Base-by-base conservation (phyloP, 345 rosid genomes). In the Ceriops zippeliana region DNA sequence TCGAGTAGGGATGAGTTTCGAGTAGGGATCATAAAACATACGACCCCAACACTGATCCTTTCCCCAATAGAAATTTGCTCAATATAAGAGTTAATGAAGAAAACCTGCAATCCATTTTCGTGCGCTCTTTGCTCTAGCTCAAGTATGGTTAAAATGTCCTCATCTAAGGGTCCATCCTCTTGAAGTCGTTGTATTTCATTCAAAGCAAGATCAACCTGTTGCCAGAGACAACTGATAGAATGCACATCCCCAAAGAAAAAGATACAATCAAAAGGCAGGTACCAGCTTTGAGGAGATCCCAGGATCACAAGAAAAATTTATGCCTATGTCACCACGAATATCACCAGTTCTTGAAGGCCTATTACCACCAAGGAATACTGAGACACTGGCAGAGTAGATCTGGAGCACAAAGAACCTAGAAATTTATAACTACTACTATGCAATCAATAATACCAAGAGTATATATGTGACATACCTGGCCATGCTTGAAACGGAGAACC, bases 51-150 rank as follows among this genome's bases (percentile, higher is more conserved):
- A 57, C 49, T 31, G 17, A 13, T 19, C 17, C 17, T 42, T 42
- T 42, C 49, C 49, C 49, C 49, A 42, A 0, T 42, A 42, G 49
- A 42, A 11, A 42, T 42, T 17, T 42, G 17, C 49, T 42, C 1
- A 4, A 42, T 42, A 42, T 13, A 22, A 27, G 19, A 63, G n/a
- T 31, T 19, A 54, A 5, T 28, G 27, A 32, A 68, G 42, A 65
- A 59, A 52, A 88, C 98, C 95, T 92, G 95, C 80, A 89, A 70
- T 79, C 98, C 96, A 58, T 87, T 90, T 80, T 92, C 98, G 70
- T 90, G 90, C 74, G 96, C 91, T 85, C 97, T 85, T 84, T 90
- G 98, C 78, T 90, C 98, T 30, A 93, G 88, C 86, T 90, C 97
- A 58, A 93, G 88, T 70, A 89, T 82, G 58, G 93, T 82, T 61